A percentile compares a stretch with the other conserved stretches of the same genome.
Evolutionary conservation across 2,329 filamentous ascomycete species (phyloP).

Genomic region (Venturia nashicola): DNA sequence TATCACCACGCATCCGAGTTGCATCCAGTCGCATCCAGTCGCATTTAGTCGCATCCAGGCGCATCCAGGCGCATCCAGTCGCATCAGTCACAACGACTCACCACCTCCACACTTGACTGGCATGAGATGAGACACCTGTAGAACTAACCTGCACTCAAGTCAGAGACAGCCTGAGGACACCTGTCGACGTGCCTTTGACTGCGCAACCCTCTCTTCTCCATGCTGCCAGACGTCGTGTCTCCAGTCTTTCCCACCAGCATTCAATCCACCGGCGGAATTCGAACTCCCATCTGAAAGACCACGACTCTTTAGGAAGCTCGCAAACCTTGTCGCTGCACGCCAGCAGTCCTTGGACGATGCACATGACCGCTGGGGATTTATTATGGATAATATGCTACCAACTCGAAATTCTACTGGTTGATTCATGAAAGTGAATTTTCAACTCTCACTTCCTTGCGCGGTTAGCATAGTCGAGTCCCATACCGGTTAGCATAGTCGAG

Average conservation of each 20-base stretch:
- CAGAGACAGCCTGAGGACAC: no score
- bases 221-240: not conserved
- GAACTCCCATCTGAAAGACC: not conserved
- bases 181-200: no score
- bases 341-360: not conserved
- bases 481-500: no score
- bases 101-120: not conserved
- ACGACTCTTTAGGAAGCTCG: not conserved
- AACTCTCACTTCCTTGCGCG: not conserved
- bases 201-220: not conserved
- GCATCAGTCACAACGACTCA: not conserved
- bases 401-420: not conserved
- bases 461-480: not conserved
- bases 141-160: not conserved
- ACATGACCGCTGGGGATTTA: not conserved
- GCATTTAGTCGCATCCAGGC: not conserved
- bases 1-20: not conserved
- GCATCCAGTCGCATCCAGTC: not conserved
- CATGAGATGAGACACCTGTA: not conserved
- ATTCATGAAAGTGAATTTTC: not conserved
- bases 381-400: not conserved
- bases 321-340: not conserved
- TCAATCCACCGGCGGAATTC: not conserved
- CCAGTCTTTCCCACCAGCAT: not conserved
- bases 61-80: not conserved